Conservation (phyloP, 2,329 filamentous ascomycete genomes). For the Fonsecaea multimorphosa region DNA sequence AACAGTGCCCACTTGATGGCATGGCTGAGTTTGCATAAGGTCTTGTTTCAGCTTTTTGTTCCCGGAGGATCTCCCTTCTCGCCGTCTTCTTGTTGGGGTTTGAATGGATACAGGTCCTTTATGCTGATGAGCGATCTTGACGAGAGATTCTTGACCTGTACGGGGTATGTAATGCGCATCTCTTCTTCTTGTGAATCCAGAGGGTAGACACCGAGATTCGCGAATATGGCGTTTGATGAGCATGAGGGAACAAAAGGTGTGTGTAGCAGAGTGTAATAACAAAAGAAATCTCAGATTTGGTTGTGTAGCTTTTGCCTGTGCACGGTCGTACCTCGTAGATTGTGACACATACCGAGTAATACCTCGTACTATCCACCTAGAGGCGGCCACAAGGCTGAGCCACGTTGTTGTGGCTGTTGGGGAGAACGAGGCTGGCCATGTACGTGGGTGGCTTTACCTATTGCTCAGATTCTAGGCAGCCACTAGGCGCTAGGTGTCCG, state of each 20-base stretch:
- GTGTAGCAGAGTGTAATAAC: constrained; percentile 28
- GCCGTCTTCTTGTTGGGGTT: constrained; percentile 22
- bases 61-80: constrained; percentile 30
- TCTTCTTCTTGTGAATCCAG: constrained; percentile 3
- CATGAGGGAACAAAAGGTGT: constrained; percentile 28
- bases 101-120: constrained; percentile 14
- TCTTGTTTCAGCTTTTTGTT: constrained; percentile 12
- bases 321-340: no score
- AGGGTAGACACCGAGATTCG: constrained; percentile 13
- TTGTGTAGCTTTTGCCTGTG: background rate
- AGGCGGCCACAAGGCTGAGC: background rate
- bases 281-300: constrained; percentile 9
- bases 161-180: constrained; percentile 23
- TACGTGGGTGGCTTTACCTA: background rate
- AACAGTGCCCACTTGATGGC: constrained; percentile 1
- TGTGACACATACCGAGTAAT: no score
- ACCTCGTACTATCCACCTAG: background rate
- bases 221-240: constrained; percentile 28
- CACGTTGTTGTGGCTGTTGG: background rate
- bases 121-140: constrained; percentile 32
- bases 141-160: constrained; percentile 30
- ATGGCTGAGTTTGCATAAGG: constrained; percentile 8
- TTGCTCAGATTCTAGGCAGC: background rate
- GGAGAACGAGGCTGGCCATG: background rate
- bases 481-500: background rate